These are phyloP conservation scores for Arthrobotrys megalospora DNA, from an alignment of 2,329 filamentous ascomycete species.

Conservation along the genomic window DNA sequence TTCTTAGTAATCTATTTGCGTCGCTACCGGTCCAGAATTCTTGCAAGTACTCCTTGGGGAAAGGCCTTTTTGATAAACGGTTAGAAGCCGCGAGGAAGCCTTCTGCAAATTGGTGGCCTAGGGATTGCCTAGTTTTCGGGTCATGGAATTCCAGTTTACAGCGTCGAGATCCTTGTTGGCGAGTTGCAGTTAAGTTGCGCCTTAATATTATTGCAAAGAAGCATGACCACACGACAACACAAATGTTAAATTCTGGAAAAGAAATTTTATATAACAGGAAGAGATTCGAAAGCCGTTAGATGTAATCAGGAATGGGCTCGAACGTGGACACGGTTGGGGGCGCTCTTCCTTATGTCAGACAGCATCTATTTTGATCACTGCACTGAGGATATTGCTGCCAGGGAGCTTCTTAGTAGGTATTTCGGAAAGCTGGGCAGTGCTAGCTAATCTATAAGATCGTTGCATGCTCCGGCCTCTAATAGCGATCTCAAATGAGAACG, in stretches of 20 bases:
- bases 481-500: conserved; percentile 43
- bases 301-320: conserved; percentile 57
- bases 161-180: conserved; percentile 51
- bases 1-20: conserved; percentile 17
- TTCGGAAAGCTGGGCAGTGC: conserved; percentile 57
- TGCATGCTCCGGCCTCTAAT: conserved; percentile 17
- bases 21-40: background rate
- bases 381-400: conserved; percentile 31
- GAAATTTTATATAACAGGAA: conserved; percentile 45
- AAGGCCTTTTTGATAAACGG: conserved; percentile 30
- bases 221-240: conserved; percentile 57
- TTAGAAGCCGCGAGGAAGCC: conserved; percentile 43
- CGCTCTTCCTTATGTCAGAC: conserved; percentile 54
- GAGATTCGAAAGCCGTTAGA: conserved; percentile 45
- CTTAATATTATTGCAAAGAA: conserved; percentile 38
- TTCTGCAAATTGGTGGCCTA: conserved; percentile 50
- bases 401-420: conserved; percentile 41
- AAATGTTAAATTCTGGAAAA: conserved; percentile 43
- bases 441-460: conserved; percentile 31
- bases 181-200: conserved; percentile 26
- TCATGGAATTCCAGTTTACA: conserved; percentile 46
- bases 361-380: conserved; percentile 42
- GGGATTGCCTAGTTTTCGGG: conserved; percentile 54
- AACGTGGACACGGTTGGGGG: conserved; percentile 39
- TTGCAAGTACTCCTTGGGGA: background rate